Evolutionary conservation across 192 early-diverging fungal genomes (phyloP).

Genomic region (Coemansia sp.): DNA sequence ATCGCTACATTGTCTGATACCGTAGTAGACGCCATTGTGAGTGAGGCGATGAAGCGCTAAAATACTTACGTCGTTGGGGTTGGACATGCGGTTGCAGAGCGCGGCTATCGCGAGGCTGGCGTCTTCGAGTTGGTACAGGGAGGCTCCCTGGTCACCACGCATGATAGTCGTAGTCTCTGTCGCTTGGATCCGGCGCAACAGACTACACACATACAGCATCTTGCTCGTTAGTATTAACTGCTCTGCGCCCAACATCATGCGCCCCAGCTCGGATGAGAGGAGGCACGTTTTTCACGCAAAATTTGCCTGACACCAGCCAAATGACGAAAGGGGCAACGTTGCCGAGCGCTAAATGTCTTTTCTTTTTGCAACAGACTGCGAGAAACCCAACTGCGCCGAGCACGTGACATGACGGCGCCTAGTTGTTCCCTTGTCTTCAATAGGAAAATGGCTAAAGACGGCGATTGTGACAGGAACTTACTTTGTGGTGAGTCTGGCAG

Average conservation of each 20-base stretch:
- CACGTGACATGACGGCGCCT: slow-evolving; percentile 4
- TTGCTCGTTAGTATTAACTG: not conserved
- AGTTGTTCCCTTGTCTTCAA: not conserved
- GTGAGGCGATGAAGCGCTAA: slow-evolving; percentile 5
- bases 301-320: not conserved
- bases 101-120: slow-evolving; percentile 44
- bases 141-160: slow-evolving; percentile 38
- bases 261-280: not conserved
- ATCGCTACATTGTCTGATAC: not conserved
- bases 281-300: not conserved
- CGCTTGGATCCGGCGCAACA: slow-evolving; percentile 13
- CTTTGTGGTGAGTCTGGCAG: not conserved
- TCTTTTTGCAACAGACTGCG: not conserved
- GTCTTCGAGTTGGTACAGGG: slow-evolving; percentile 48
- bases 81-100: slow-evolving; percentile 36
- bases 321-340: not conserved
- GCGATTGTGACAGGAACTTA: slow-evolving; percentile 7
- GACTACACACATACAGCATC: slow-evolving; percentile 13
- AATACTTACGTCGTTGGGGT: slow-evolving; percentile 38
- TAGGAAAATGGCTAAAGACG: not conserved
- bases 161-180: slow-evolving; percentile 18
- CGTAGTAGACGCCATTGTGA: slow-evolving; percentile 1
- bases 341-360: not conserved
- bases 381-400: not conserved
- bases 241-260: not conserved